Evolutionary conservation across 176 grass and related monocot genomes (phyloP).

Genomic region (Ensete ventricosum): DNA sequence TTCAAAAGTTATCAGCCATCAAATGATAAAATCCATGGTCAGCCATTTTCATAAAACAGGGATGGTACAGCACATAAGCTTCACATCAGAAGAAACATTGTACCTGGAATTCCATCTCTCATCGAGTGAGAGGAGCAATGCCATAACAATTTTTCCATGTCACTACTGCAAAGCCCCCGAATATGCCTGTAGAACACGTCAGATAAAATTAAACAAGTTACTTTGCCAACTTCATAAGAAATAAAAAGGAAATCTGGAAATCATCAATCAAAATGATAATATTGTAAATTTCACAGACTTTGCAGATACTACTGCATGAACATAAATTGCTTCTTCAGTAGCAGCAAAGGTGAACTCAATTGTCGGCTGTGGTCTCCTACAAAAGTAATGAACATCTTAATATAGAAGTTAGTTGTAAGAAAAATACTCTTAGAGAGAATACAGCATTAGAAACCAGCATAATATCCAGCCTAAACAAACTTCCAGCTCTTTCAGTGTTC

Average conservation of each 20-base stretch:
- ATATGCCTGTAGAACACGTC: slow-evolving; percentile 59
- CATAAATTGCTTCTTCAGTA: slow-evolving; percentile 92
- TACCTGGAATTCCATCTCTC: slow-evolving; percentile 86
- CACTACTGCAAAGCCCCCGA: slow-evolving; percentile 68
- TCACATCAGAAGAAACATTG: slow-evolving; percentile 4
- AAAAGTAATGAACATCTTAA: slow-evolving; percentile 31
- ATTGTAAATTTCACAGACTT: slow-evolving; percentile 37
- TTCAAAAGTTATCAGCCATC: background rate
- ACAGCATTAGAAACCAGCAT: background rate
- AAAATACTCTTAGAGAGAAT: background rate
- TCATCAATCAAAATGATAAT: slow-evolving; percentile 12
- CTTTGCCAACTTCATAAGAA: slow-evolving; percentile 14
- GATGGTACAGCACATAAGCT: background rate
- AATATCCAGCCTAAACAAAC: background rate
- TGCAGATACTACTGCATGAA: slow-evolving; percentile 79
- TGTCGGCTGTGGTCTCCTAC: slow-evolving; percentile 70
- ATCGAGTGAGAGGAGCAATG: slow-evolving; percentile 46
- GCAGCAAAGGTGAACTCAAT: slow-evolving; percentile 93
- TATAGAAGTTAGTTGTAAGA: slow-evolving; percentile 13
- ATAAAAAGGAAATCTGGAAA: slow-evolving; percentile 12
- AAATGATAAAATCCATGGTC: background rate
- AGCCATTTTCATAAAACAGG: background rate
- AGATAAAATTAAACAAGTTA: slow-evolving; percentile 6
- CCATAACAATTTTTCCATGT: slow-evolving; percentile 88
- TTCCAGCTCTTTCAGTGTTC: background rate